A percentile compares a stretch with the other conserved stretches of the same genome.
phyloP scores from a whole-genome alignment of 1,284 basidiomycete genomes.

The Leccinum subrobustum region DNA sequence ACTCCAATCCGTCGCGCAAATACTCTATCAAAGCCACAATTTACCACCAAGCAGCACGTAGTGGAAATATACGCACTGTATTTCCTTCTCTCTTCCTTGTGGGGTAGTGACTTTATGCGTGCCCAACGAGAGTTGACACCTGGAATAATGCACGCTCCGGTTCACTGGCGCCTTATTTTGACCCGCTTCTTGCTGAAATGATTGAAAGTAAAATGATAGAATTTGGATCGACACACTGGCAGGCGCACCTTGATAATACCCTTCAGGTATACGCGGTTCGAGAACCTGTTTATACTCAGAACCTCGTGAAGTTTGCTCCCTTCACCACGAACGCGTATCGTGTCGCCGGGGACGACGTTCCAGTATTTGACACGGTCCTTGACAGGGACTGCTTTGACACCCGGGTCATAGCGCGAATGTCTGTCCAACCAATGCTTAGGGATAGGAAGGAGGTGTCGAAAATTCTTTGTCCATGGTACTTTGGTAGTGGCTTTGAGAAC shows the following conservation, averaged over 20 bases:
- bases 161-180: constrained; percentile 31
- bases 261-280: constrained; percentile 70
- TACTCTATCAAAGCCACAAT: constrained; percentile 45
- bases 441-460: constrained; percentile 60
- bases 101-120: constrained; percentile 41
- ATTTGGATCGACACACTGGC: constrained; percentile 1
- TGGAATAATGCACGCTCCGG: constrained; percentile 70
- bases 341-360: constrained; percentile 85
- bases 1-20: constrained; percentile 71
- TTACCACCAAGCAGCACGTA: constrained; percentile 44
- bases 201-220: background rate
- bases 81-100: constrained; percentile 44
- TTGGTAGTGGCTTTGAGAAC: constrained; percentile 48
- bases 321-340: constrained; percentile 68
- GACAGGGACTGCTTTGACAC: constrained; percentile 52
- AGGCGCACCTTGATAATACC: constrained; percentile 46
- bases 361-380: constrained; percentile 78
- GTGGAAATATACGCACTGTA: constrained; percentile 40
- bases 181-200: constrained; percentile 24
- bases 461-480: constrained; percentile 58
- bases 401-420: constrained; percentile 32
- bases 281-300: constrained; percentile 65
- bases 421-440: constrained; percentile 42
- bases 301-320: constrained; percentile 64
- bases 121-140: constrained; percentile 73